phyloP scores from a whole-genome alignment of 768 basidiomycete genomes.

The Mycena rosella region DNA sequence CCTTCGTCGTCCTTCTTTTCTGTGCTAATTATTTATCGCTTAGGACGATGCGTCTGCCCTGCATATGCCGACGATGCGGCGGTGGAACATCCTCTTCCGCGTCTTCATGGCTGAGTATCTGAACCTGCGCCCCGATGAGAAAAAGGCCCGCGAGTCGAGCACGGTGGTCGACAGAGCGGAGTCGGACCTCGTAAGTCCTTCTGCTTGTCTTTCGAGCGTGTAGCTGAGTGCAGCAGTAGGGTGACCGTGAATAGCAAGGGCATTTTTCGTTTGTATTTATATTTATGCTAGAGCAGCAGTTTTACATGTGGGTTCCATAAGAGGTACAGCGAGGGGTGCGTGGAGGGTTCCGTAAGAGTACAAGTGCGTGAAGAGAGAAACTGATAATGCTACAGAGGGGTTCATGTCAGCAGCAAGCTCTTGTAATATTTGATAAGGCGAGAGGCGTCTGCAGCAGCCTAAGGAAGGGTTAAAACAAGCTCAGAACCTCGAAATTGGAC shows the following conservation, averaged over 20 bases:
- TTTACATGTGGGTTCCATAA: conserved; percentile 20
- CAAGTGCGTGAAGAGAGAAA: background rate
- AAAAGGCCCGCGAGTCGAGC: conserved; percentile 41
- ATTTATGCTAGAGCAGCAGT: conserved; percentile 30
- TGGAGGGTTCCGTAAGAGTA: no score
- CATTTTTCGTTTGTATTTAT: background rate
- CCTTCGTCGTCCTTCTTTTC: background rate
- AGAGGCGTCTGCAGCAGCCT: conserved; percentile 42
- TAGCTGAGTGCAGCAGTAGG: conserved; percentile 26
- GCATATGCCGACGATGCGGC: conserved; percentile 85
- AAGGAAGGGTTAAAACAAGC: background rate
- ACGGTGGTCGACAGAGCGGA: conserved; percentile 50
- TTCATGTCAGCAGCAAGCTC: conserved; percentile 34
- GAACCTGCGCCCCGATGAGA: conserved; percentile 67
- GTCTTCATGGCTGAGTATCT: conserved; percentile 94
- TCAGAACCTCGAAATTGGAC: background rate
- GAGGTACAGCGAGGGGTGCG: conserved; percentile 8
- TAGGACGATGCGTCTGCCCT: conserved; percentile 93
- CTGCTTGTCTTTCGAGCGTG: background rate
- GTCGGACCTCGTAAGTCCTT: conserved; percentile 62
- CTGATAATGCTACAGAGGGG: background rate
- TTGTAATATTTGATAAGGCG: conserved; percentile 42
- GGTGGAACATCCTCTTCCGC: conserved; percentile 91
- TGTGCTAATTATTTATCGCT: background rate
- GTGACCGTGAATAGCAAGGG: conserved; percentile 9